A percentile compares a stretch with the other conserved stretches of the same genome.
phyloP scores from a whole-genome alignment of 441 rosid species.

The Erodium chrysanthum region DNA sequence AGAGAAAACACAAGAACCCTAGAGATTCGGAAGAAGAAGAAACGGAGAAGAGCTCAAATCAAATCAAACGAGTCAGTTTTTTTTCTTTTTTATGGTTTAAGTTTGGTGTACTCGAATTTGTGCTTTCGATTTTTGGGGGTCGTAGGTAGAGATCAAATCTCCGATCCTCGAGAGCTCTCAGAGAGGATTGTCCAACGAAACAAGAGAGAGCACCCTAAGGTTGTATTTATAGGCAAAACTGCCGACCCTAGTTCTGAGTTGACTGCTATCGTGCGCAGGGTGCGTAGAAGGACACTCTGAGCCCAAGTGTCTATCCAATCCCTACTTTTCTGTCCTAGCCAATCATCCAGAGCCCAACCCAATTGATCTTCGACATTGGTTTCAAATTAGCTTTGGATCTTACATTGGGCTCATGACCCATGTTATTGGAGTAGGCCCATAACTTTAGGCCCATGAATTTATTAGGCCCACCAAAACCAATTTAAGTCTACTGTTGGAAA shows the following conservation, averaged over 20 bases:
- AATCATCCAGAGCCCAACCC: too few species aligned
- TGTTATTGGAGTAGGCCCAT: too few species aligned
- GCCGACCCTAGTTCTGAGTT: neutral
- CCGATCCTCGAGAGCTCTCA: neutral
- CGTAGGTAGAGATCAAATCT: too few species aligned
- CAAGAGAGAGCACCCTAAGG: neutral
- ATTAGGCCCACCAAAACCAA: too few species aligned
- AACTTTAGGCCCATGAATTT: too few species aligned
- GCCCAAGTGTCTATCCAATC: too few species aligned
- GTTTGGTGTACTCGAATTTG: neutral
- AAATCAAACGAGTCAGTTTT: neutral
- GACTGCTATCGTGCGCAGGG: neutral
- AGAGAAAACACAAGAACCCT: slow-evolving; percentile 13
- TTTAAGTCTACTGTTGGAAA: too few species aligned
- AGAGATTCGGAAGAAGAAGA: neutral
- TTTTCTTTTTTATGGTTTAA: neutral
- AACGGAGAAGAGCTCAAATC: neutral
- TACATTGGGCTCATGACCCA: too few species aligned
- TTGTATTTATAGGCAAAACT: neutral
- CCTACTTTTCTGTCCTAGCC: too few species aligned
- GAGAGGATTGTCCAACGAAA: neutral
- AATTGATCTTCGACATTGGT: too few species aligned
- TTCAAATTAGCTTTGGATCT: too few species aligned
- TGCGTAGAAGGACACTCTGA: neutral
- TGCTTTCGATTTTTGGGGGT: neutral